A percentile compares a stretch with the other conserved stretches of the same genome.
These are phyloP conservation scores for Oryza australiensis DNA, from an alignment of 176 grass and related monocot species.

Conservation along the genomic window DNA sequence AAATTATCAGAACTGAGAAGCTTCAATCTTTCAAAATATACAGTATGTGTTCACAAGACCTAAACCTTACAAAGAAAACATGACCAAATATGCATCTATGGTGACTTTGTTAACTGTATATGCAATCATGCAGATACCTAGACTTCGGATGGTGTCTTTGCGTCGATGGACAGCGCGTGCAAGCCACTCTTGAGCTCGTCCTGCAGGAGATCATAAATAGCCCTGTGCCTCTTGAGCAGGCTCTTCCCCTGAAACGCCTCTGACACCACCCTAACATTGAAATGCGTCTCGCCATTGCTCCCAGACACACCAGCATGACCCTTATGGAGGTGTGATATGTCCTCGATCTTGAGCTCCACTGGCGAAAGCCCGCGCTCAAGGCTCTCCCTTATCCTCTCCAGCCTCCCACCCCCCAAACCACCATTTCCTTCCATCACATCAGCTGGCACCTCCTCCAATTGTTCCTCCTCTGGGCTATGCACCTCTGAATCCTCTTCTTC, in stretches of 20 bases:
- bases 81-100: constrained; percentile 21
- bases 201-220: constrained; percentile 77
- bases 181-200: constrained; percentile 81
- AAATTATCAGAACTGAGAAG: constrained; percentile 21
- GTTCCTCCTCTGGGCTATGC: constrained; percentile 1
- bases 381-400: constrained; percentile 58
- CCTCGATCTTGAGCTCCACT: constrained; percentile 57
- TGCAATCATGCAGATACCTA: constrained; percentile 19
- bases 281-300: constrained; percentile 80
- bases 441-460: constrained; percentile 21
- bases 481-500: neutral
- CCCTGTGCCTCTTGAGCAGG: constrained; percentile 83
- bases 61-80: neutral
- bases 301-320: constrained; percentile 69
- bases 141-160: constrained; percentile 83
- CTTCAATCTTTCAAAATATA: constrained; percentile 8
- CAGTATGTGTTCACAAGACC: neutral
- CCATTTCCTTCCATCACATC: constrained; percentile 27
- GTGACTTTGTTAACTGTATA: neutral
- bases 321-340: constrained; percentile 76
- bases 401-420: constrained; percentile 48
- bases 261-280: constrained; percentile 77
- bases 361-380: constrained; percentile 54
- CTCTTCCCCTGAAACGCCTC: constrained; percentile 88
- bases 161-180: constrained; percentile 86